These are phyloP conservation scores for Dispira parvispora DNA, from an alignment of 192 early-diverging fungal genomes.

Conservation along the genomic window DNA sequence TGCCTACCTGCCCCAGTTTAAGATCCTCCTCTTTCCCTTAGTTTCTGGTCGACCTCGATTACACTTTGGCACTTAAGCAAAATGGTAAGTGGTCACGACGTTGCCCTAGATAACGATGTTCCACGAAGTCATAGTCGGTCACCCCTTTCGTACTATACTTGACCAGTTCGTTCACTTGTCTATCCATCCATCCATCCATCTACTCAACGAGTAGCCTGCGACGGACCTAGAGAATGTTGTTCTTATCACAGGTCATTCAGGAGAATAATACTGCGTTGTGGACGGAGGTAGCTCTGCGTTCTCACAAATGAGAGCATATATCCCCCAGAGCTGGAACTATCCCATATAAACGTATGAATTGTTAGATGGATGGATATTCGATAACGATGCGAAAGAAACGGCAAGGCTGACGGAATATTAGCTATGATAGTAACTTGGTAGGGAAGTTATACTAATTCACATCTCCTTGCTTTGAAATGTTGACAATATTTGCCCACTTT, in stretches of 20 bases:
- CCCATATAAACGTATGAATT: background rate
- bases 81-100: background rate
- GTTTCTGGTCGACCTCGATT: conserved; percentile 1
- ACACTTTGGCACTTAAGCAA: background rate
- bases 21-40: background rate
- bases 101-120: background rate
- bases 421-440: no score
- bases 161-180: background rate
- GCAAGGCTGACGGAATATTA: no score
- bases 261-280: background rate
- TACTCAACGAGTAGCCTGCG: background rate
- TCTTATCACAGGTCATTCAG: background rate
- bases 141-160: background rate
- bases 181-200: background rate
- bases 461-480: background rate
- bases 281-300: background rate
- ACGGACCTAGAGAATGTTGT: background rate
- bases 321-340: background rate
- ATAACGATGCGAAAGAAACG: no score
- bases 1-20: no score
- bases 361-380: background rate
- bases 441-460: no score
- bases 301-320: background rate
- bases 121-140: background rate
- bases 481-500: background rate